Conservation (phyloP, 116 monocot genomes). For the Trichopus zeylanicus region DNA sequence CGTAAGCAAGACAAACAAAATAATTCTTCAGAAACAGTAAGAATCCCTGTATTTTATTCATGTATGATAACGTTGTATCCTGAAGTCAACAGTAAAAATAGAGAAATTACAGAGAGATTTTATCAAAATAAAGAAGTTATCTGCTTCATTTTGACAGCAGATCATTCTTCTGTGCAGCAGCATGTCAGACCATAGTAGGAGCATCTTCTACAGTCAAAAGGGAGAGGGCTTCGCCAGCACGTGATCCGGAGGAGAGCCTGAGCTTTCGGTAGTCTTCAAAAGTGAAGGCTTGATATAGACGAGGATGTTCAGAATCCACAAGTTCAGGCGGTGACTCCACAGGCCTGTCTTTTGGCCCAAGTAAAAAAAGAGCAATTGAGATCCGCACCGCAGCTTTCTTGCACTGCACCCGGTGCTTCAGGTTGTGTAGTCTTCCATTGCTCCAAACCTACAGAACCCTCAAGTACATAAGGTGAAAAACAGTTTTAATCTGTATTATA, state of each 20-base stretch:
- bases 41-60: neutral
- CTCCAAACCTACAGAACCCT: too few species aligned
- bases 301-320: constrained; percentile 27
- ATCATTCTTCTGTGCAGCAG: too few species aligned
- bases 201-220: neutral
- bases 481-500: too few species aligned
- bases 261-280: constrained; percentile 39
- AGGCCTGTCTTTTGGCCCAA: constrained; percentile 42
- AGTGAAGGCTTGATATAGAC: constrained; percentile 17
- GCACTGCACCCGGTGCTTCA: constrained; percentile 45
- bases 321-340: constrained; percentile 26
- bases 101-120: neutral
- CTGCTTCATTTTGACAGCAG: too few species aligned
- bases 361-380: constrained; percentile 49
- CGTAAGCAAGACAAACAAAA: too few species aligned
- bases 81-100: neutral
- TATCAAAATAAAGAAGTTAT: too few species aligned
- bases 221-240: constrained; percentile 31
- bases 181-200: too few species aligned
- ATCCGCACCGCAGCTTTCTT: constrained; percentile 27
- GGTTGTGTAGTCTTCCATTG: too few species aligned
- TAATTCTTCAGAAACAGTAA: too few species aligned
- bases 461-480: too few species aligned
- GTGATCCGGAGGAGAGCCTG: constrained; percentile 12
- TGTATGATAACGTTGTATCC: too few species aligned